Evolutionary conservation across 2,329 filamentous ascomycete genomes (phyloP), one percentile per base, ranked within the genome.

Genomic region (Colletotrichum noveboracense): DNA sequence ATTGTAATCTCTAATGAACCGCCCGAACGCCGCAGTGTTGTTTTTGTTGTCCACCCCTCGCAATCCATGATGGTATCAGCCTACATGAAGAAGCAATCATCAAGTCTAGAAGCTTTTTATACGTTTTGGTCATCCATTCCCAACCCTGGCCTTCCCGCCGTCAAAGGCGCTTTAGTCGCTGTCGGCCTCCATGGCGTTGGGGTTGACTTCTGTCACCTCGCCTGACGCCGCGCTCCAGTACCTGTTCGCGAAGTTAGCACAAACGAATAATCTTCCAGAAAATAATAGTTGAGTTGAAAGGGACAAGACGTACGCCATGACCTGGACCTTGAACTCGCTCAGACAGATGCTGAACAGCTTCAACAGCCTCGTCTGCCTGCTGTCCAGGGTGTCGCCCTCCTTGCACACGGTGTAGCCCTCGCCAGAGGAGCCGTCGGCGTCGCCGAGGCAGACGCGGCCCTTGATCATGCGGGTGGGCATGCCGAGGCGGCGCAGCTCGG

Each of bases 311-410:
- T 90, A 94, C 82, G 96, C 96, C 84, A 94, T 87, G 78, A 98
- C 87, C 81, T 92, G 90, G 74, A 99, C 93, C 84, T 90, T 93
- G 88, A 99, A 99, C 87, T 98, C 96, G 74, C 95, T 95, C 86
- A 97, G 92, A 77, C 94, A 95, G 73, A 98, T 92, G 69, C 95
- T 94, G 86, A 99, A 98, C 81, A 98, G 89, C 91, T 98, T 98
- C 85, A 99, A 86, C 82, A 99, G 87, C 78, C 96, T 94, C 73
- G 97, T 98, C 90, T 99, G 97, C 80, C 96, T 91, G 79, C 94
- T 96, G 85, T 98, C 96, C 79, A 99, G 87, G 60, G 92, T 90
- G 82, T 98, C 92, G 13, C 96, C 97, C 85, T 96, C 93, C 81
- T 92, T 93, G 87, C 96, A 98, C 66, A 99, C 92, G 12, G 90